Evolutionary conservation across 2,329 filamentous ascomycete species (phyloP).

Genomic region (Penicillium sp.): DNA sequence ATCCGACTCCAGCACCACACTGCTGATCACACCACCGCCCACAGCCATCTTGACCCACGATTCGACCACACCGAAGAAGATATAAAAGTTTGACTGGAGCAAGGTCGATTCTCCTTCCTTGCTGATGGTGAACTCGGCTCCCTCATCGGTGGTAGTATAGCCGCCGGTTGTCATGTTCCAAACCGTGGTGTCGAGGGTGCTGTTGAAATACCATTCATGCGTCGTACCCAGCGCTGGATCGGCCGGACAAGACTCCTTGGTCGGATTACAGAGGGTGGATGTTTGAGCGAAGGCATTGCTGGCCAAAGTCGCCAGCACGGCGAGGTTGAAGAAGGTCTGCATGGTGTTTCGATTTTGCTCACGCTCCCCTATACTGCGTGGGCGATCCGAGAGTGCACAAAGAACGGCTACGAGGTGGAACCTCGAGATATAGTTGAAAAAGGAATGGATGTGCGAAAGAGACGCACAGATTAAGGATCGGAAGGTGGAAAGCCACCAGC

Average conservation of each 20-base stretch:
- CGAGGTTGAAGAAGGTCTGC: constrained; percentile 27
- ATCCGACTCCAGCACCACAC: constrained; percentile 79
- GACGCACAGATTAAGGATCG: constrained; percentile 25
- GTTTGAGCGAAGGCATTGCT: constrained; percentile 62
- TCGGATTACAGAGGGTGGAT: constrained; percentile 72
- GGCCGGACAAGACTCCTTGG: constrained; percentile 66
- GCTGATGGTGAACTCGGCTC: constrained; percentile 69
- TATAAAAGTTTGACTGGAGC: constrained; percentile 74
- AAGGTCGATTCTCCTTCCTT: constrained; percentile 67
- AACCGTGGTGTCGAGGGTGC: constrained; percentile 54
- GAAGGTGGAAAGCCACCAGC: constrained; percentile 19
- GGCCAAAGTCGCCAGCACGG: constrained; percentile 29
- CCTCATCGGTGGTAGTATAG: constrained; percentile 55
- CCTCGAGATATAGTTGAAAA: constrained; percentile 18
- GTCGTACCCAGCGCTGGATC: constrained; percentile 66
- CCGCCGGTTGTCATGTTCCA: constrained; percentile 70
- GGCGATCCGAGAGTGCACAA: constrained; percentile 2
- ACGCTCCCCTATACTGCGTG: constrained; percentile 3
- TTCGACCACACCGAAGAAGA: constrained; percentile 81
- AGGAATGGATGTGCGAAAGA: constrained; percentile 29
- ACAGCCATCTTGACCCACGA: constrained; percentile 72
- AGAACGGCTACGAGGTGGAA: constrained; percentile 23
- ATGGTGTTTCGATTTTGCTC: constrained; percentile 17
- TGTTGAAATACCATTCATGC: constrained; percentile 65
- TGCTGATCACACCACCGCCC: constrained; percentile 73